Evolutionary conservation across 2,329 filamentous ascomycete genomes (phyloP).

Genomic region (Fonsecaea pugnacius): DNA sequence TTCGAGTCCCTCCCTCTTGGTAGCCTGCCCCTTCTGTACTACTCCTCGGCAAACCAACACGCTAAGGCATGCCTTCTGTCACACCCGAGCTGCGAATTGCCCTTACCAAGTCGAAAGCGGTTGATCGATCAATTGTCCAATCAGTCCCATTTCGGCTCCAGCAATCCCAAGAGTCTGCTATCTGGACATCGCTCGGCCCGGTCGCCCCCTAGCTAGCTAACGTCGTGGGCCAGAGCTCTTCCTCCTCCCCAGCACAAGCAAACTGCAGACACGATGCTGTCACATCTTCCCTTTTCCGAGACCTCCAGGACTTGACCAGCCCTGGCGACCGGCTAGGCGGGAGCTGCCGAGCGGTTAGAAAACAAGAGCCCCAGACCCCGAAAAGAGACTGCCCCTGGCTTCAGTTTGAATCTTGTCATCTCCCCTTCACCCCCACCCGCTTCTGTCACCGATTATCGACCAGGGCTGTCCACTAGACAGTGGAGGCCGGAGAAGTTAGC

Average conservation of each 20-base stretch:
- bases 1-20: neutral
- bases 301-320: neutral
- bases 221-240: neutral
- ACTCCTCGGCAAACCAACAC: neutral
- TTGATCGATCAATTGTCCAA: neutral
- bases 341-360: conserved; percentile 3
- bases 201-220: neutral
- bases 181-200: neutral
- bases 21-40: neutral
- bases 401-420: neutral
- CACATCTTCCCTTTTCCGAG: neutral
- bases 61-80: neutral
- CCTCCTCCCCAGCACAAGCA: neutral
- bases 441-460: neutral
- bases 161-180: neutral
- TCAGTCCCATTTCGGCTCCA: neutral
- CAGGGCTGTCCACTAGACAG: neutral
- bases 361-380: neutral
- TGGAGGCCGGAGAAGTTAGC: neutral
- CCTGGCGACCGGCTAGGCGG: neutral
- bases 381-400: neutral
- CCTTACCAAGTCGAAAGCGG: neutral
- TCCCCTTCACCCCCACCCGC: neutral
- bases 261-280: conserved; percentile 4
- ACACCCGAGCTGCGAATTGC: neutral